Conservation (phyloP, 345 rosid genomes). For the Dipteronia dyeriana region DNA sequence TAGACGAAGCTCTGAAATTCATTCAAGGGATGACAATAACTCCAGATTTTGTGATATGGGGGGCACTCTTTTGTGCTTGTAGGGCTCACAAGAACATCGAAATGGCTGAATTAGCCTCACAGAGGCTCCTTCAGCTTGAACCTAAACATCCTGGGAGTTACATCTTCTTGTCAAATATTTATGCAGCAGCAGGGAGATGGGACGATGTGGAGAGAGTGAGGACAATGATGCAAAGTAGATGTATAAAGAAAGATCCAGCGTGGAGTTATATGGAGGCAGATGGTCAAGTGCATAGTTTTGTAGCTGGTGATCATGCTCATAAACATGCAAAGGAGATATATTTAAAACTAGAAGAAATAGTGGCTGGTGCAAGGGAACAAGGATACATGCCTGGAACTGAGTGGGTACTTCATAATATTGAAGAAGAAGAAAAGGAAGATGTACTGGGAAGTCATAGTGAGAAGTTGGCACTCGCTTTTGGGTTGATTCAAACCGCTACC, state of each 20-base stretch:
- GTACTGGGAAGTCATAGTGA: constrained; percentile 60
- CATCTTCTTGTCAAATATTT: constrained; percentile 53
- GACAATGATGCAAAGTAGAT: constrained; percentile 29
- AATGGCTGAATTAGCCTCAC: constrained; percentile 43
- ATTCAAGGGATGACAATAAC: constrained; percentile 49
- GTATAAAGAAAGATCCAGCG: constrained; percentile 44
- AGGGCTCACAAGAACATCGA: constrained; percentile 46
- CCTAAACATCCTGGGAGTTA: constrained; percentile 54
- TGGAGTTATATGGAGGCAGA: constrained; percentile 59
- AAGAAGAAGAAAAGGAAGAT: constrained; percentile 68
- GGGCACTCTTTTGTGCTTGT: constrained; percentile 60
- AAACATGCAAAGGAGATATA: constrained; percentile 38
- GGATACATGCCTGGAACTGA: constrained; percentile 64
- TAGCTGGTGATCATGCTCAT: constrained; percentile 49
- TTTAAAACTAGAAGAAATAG: constrained; percentile 49
- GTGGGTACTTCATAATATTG: constrained; percentile 63
- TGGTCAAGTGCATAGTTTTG: constrained; percentile 50
- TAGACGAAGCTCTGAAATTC: constrained; percentile 49
- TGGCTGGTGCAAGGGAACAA: constrained; percentile 34
- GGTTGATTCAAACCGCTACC: constrained; percentile 42
- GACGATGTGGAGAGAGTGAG: constrained; percentile 45
- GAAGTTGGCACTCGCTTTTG: constrained; percentile 68
- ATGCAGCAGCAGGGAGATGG: constrained; percentile 45
- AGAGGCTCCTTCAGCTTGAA: constrained; percentile 51
- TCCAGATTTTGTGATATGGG: constrained; percentile 64